Percentiles rank a stretch among this genome's conserved stretches.
phyloP scores from a whole-genome alignment of 2,329 filamentous ascomycete species.

The Cladosporium sp. region DNA sequence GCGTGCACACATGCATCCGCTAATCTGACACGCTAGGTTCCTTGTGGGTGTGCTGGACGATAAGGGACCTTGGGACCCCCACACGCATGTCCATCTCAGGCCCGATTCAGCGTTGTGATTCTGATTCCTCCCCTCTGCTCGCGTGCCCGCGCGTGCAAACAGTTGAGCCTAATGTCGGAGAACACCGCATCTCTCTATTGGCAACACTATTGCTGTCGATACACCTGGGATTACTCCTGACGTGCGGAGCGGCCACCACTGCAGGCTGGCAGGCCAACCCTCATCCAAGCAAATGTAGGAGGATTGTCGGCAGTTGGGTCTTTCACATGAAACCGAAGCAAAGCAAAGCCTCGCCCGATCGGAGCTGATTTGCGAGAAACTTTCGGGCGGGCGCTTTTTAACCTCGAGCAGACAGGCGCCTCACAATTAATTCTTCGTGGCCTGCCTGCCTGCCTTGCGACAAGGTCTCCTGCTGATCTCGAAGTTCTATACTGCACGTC shows the following conservation, averaged over 20 bases:
- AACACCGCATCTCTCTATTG: slow-evolving; percentile 7
- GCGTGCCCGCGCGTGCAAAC: slow-evolving; percentile 2
- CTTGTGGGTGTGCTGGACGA: not conserved
- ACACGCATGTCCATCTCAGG: not conserved
- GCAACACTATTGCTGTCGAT: not conserved
- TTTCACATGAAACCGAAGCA: slow-evolving; percentile 13
- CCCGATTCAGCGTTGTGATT: not conserved
- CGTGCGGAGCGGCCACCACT: not conserved
- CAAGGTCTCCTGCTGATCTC: not conserved
- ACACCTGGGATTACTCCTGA: not conserved
- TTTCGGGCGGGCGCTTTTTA: slow-evolving; percentile 7
- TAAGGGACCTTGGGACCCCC: slow-evolving; percentile 1
- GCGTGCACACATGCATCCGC: not conserved
- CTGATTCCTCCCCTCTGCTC: not conserved
- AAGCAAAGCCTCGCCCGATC: slow-evolving; percentile 12
- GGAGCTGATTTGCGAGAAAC: slow-evolving; percentile 8
- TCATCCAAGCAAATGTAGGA: not conserved
- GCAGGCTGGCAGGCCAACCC: not conserved
- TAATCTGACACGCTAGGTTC: slow-evolving; percentile 7
- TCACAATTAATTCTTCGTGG: not conserved
- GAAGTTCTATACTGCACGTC: not conserved
- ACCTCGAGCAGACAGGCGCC: slow-evolving; percentile 5
- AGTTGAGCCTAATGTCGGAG: slow-evolving; percentile 8
- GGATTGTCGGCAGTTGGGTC: slow-evolving; percentile 8
- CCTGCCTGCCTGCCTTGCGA: not conserved